Evolutionary conservation across 768 basidiomycete species (phyloP).

Genomic region (Austroboletus eburneus): DNA sequence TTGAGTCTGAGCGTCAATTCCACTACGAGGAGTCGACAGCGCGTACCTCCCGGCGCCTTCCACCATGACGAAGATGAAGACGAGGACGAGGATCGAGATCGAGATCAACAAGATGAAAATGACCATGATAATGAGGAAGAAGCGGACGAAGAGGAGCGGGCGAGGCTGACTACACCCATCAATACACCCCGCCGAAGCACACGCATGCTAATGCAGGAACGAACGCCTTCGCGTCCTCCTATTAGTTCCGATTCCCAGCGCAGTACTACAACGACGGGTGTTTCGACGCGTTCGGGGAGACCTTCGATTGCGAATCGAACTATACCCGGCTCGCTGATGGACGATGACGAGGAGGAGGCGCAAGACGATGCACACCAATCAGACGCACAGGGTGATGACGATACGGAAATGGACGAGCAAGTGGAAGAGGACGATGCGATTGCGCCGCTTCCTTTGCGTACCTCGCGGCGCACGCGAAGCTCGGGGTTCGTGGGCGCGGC

Average conservation of each 20-base stretch:
- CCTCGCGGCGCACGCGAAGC: slow-evolving; percentile 20
- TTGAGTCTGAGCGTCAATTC: slow-evolving; percentile 10
- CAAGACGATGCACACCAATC: slow-evolving; percentile 23
- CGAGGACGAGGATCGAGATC: slow-evolving; percentile 16
- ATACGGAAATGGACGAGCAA: slow-evolving; percentile 24
- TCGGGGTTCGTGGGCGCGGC: slow-evolving; percentile 11
- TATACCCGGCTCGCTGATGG: slow-evolving; percentile 43
- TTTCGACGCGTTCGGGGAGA: slow-evolving; percentile 1
- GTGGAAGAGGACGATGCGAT: slow-evolving; percentile 34
- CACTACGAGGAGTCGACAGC: slow-evolving; percentile 20
- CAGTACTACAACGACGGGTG: not conserved
- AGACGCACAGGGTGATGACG: slow-evolving; percentile 17
- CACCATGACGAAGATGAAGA: slow-evolving; percentile 36
- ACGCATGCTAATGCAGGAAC: slow-evolving; percentile 6
- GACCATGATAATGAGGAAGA: slow-evolving; percentile 16
- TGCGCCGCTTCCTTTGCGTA: slow-evolving; percentile 29
- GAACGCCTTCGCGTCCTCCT: slow-evolving; percentile 14
- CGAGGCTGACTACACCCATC: slow-evolving; percentile 4
- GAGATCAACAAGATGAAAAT: slow-evolving; percentile 17
- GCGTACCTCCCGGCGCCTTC: slow-evolving; percentile 46
- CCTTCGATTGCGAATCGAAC: slow-evolving; percentile 23
- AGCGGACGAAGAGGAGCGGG: slow-evolving; percentile 7
- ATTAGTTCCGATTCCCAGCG: slow-evolving; percentile 10
- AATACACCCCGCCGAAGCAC: slow-evolving; percentile 13
- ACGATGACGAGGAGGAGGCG: slow-evolving; percentile 32